Conservation (phyloP, 148 eudicot species). For the Amaranthus cruentus region DNA sequence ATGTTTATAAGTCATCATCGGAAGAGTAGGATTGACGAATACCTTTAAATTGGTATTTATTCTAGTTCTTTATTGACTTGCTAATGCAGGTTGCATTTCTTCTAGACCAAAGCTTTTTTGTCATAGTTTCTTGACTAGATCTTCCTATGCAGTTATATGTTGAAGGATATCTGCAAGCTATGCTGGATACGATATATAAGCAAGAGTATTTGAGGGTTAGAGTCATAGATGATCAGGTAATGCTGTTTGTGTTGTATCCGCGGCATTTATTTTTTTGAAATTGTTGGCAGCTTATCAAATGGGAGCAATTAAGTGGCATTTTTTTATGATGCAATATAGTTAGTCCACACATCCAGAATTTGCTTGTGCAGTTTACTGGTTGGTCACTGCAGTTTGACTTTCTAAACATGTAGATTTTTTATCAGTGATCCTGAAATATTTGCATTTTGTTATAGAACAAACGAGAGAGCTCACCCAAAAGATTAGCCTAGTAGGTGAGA, state of each 20-base stretch:
- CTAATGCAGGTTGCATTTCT: constrained; percentile 1
- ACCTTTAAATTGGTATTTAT: neutral
- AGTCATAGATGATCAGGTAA: constrained; percentile 90
- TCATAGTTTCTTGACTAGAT: neutral
- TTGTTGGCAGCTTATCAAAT: neutral
- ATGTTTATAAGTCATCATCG: no score
- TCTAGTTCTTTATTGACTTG: neutral
- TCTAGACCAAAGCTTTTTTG: constrained; percentile 1
- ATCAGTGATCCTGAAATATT: no score
- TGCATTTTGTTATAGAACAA: no score
- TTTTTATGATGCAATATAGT: neutral
- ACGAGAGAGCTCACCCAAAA: no score
- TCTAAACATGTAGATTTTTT: no score
- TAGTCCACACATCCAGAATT: neutral
- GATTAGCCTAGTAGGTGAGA: no score
- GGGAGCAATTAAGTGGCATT: neutral
- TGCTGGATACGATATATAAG: constrained; percentile 85
- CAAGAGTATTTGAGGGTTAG: constrained; percentile 96
- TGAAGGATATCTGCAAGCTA: constrained; percentile 98
- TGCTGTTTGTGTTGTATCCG: neutral
- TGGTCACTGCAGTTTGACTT: neutral
- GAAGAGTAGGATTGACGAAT: no score
- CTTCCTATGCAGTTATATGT: constrained; percentile 69
- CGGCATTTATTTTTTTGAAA: neutral
- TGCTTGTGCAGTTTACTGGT: neutral